These are phyloP conservation scores for Geosmithia putterillii DNA, from an alignment of 2,329 filamentous ascomycete species.

Conservation along the genomic window DNA sequence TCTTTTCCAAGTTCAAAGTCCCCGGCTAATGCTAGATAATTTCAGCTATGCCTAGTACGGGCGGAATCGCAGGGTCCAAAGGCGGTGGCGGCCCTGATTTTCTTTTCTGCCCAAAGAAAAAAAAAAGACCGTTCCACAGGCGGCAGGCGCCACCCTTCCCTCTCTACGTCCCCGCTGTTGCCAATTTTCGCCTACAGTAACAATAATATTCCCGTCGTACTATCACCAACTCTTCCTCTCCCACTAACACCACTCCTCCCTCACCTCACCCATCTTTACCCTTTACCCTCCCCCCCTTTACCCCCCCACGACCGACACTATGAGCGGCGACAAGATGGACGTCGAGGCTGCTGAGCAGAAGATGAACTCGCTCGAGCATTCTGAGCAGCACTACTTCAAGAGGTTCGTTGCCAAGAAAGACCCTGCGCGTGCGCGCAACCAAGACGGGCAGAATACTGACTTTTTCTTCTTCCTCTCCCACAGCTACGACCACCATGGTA, in stretches of 20 bases:
- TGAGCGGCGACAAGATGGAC: conserved; percentile 43
- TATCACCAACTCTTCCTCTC: conserved; percentile 1
- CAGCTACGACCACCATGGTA: conserved; percentile 98
- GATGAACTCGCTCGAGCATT: conserved; percentile 71
- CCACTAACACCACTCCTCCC: not conserved
- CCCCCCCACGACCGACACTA: conserved; percentile 12
- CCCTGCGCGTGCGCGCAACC: not conserved
- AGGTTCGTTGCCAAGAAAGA: conserved; percentile 42
- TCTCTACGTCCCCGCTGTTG: not conserved
- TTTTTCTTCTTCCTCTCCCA: conserved; percentile 5
- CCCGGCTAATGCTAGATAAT: too few species aligned
- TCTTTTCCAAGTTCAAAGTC: too few species aligned
- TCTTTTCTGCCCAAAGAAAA: conserved; percentile 16
- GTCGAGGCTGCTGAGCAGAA: conserved; percentile 47
- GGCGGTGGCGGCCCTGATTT: conserved; percentile 14
- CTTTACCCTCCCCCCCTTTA: not conserved
- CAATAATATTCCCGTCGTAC: not conserved
- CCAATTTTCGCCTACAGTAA: conserved; percentile 3
- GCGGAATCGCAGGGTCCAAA: conserved; percentile 3
- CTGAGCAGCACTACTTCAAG: conserved; percentile 99
- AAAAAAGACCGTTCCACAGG: not conserved
- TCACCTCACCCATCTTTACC: not conserved
- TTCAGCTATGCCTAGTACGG: too few species aligned
- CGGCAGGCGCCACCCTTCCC: not conserved
- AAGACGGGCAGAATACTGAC: not conserved